phyloP scores from a whole-genome alignment of 2,329 filamentous ascomycete genomes.

The Talaromyces verruculosus region DNA sequence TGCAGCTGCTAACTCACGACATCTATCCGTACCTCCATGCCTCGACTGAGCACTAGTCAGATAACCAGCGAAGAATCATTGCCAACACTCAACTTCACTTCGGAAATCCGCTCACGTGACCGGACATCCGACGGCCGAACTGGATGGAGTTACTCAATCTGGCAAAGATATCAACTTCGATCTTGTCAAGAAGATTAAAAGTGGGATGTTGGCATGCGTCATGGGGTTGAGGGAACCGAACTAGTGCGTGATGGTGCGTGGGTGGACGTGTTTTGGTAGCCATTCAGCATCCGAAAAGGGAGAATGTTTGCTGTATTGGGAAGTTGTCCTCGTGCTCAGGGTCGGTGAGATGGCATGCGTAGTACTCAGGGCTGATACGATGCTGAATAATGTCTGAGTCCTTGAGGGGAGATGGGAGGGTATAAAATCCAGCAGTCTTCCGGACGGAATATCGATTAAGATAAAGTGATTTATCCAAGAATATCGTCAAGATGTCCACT shows the following conservation, averaged over 20 bases:
- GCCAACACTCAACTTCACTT: not conserved
- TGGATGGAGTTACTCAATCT: slow-evolving; percentile 12
- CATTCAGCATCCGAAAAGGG: not conserved
- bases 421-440: not conserved
- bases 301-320: not conserved
- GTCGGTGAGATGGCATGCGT: not conserved
- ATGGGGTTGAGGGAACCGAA: not conserved
- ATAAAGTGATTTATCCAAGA: not conserved
- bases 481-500: slow-evolving; percentile 38
- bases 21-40: not conserved
- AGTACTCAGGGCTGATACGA: not conserved
- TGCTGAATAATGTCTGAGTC: not conserved
- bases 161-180: not conserved
- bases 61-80: not conserved
- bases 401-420: not conserved
- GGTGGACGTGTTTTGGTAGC: not conserved
- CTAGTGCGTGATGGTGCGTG: not conserved
- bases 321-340: not conserved
- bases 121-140: slow-evolving; percentile 4
- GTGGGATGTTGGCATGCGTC: not conserved
- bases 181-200: not conserved
- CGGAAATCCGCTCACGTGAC: slow-evolving; percentile 21
- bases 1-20: not conserved
- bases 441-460: not conserved
- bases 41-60: not conserved